A percentile compares a stretch with the other conserved stretches of the same genome.
Conservation (phyloP, 768 basidiomycete species). For the Collybia nuda region DNA sequence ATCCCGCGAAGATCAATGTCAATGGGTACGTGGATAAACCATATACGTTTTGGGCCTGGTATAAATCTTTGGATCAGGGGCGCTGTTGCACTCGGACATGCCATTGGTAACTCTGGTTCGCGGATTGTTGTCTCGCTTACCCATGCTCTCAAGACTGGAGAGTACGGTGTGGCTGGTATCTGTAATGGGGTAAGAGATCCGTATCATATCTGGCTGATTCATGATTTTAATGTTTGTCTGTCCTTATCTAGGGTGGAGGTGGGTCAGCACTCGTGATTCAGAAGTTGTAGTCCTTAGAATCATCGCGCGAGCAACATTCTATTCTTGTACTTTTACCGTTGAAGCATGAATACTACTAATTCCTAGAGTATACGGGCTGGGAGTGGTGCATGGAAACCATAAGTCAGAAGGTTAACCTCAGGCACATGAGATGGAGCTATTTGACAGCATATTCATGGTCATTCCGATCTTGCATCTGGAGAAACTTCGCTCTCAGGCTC, state of each 20-base stretch:
- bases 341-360: too few species aligned
- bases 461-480: too few species aligned
- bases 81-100: constrained; percentile 94
- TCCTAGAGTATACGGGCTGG: too few species aligned
- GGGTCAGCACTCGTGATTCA: constrained; percentile 91
- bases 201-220: background rate
- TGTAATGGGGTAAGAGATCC: constrained; percentile 85
- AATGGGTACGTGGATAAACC: constrained; percentile 60
- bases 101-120: constrained; percentile 94
- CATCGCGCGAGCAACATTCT: background rate
- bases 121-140: constrained; percentile 92
- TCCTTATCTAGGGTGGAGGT: constrained; percentile 73
- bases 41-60: constrained; percentile 7
- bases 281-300: constrained; percentile 56
- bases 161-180: constrained; percentile 95
- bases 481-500: too few species aligned
- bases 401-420: too few species aligned
- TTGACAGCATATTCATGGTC: too few species aligned
- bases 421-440: too few species aligned
- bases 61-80: constrained; percentile 57
- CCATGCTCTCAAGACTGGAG: constrained; percentile 86
- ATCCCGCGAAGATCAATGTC: constrained; percentile 87
- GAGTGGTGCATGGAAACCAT: too few species aligned
- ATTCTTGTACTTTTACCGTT: background rate
- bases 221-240: constrained; percentile 8